Evolutionary conservation across 2,329 filamentous ascomycete species (phyloP).

Genomic region (Cladobotryum mycophilum): DNA sequence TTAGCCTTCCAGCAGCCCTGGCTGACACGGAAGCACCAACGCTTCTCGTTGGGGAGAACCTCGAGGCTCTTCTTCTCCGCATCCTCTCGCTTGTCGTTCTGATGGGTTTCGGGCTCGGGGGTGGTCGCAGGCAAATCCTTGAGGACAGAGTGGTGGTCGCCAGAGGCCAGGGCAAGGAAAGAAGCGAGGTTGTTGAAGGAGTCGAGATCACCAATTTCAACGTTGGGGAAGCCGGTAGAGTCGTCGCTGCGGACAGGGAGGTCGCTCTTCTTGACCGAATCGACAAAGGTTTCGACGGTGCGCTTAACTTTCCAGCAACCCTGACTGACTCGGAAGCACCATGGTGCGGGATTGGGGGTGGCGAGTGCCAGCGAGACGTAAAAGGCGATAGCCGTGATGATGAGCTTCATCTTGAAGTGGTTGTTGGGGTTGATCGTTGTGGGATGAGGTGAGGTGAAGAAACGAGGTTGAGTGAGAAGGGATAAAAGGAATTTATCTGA

Average conservation of each 20-base stretch:
- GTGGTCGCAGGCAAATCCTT: constrained; percentile 18
- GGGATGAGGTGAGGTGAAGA: background rate
- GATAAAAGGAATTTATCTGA: background rate
- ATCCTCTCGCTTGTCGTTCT: constrained; percentile 7
- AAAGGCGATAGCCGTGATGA: constrained; percentile 18
- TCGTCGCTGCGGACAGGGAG: constrained; percentile 21
- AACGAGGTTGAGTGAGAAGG: background rate
- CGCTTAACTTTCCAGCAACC: constrained; percentile 32
- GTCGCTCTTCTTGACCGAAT: constrained; percentile 20
- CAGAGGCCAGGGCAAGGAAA: constrained; percentile 26
- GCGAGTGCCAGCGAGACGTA: constrained; percentile 14
- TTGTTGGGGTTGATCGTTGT: background rate
- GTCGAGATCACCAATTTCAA: constrained; percentile 33
- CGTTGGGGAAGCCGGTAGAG: constrained; percentile 28
- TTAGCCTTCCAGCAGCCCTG: constrained; percentile 37
- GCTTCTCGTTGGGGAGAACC: too few relatives aligned
- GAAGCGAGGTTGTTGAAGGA: constrained; percentile 34
- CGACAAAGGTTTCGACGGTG: constrained; percentile 14
- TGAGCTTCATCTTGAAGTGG: constrained; percentile 22
- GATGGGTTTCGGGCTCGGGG: constrained; percentile 21
- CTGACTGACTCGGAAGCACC: constrained; percentile 24
- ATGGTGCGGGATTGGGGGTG: constrained; percentile 16
- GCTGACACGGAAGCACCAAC: constrained; percentile 30
- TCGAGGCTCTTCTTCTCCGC: too few relatives aligned
- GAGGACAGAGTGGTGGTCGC: constrained; percentile 15